These are phyloP conservation scores for Notholithocarpus densiflorus DNA, from an alignment of 306 rosid species.

Conservation along the genomic window DNA sequence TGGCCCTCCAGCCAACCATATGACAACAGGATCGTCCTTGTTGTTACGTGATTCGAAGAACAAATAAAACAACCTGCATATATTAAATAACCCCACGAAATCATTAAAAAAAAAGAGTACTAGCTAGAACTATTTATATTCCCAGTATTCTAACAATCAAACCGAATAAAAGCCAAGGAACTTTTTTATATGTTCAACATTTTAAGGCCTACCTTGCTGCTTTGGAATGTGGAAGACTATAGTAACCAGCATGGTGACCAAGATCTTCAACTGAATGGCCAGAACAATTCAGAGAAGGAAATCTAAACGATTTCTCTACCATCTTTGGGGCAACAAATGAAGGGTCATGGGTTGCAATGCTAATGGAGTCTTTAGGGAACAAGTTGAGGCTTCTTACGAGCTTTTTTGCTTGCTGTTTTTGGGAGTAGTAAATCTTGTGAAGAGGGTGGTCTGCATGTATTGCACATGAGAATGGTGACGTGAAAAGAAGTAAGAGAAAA, in stretches of 20 bases:
- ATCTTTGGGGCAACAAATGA: conserved; percentile 29
- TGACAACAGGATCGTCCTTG: conserved; percentile 61
- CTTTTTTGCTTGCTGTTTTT: conserved; percentile 51
- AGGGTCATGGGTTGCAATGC: conserved; percentile 30
- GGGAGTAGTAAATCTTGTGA: conserved; percentile 21
- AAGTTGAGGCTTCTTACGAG: conserved; percentile 63
- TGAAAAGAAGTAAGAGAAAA: conserved; percentile 26
- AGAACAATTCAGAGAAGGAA: conserved; percentile 42
- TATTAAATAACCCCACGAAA: neutral
- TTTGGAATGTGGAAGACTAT: too few species aligned
- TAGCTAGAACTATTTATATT: too few species aligned
- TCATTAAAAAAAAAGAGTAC: too few species aligned
- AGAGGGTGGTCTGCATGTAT: conserved; percentile 14
- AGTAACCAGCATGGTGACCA: too few species aligned
- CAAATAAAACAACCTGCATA: conserved; percentile 83
- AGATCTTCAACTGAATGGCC: conserved; percentile 58
- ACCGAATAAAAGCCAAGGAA: too few species aligned
- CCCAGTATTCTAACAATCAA: too few species aligned
- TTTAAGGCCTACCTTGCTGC: too few species aligned
- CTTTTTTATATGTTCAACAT: too few species aligned
- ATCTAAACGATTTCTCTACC: conserved; percentile 56
- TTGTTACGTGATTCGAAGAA: conserved; percentile 79
- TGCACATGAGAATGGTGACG: conserved; percentile 32
- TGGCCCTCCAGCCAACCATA: conserved; percentile 94
- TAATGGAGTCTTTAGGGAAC: conserved; percentile 67